A percentile compares a stretch with the other conserved stretches of the same genome.
Evolutionary conservation across 306 rosid genomes (phyloP).

Genomic region (Sechiopsis laciniata): DNA sequence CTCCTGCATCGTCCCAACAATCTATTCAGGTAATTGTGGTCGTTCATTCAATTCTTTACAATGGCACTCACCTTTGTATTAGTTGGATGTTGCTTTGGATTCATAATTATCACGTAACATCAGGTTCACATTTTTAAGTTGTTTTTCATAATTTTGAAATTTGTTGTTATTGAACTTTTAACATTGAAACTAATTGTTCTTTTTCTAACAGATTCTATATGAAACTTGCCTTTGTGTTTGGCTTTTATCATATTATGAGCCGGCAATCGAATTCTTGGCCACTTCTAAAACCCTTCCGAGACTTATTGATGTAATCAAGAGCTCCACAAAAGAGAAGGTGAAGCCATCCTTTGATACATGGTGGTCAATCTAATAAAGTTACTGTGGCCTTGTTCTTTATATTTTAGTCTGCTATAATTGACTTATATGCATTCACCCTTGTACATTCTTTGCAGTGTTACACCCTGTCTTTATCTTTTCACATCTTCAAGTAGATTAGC

Average conservation of each 20-base stretch:
- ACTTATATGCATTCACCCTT: not conserved
- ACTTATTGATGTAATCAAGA: conserved; percentile 78
- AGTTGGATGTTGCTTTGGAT: not conserved
- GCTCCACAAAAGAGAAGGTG: conserved; percentile 99
- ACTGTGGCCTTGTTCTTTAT: not conserved
- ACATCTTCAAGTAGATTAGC: conserved; percentile 10
- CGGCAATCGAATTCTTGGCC: conserved; percentile 89
- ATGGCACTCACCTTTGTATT: not conserved
- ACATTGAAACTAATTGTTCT: conserved; percentile 18
- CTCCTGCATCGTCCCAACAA: conserved; percentile 96
- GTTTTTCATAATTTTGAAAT: not conserved
- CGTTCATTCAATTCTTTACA: not conserved
- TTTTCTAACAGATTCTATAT: conserved; percentile 74
- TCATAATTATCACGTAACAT: not conserved
- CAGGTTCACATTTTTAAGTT: not conserved
- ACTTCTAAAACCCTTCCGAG: conserved; percentile 86
- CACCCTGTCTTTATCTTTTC: not conserved
- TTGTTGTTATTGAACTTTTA: conserved; percentile 16
- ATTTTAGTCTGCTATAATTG: not conserved
- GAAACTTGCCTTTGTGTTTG: conserved; percentile 93
- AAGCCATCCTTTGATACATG: conserved; percentile 21
- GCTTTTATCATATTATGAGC: conserved; percentile 92
- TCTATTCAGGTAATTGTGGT: conserved; percentile 71
- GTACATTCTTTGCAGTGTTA: not conserved
- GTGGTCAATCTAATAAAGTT: conserved; percentile 15